These are phyloP conservation scores for Blastomyces parvus DNA, from an alignment of 2,329 filamentous ascomycete genomes.

Conservation along the genomic window DNA sequence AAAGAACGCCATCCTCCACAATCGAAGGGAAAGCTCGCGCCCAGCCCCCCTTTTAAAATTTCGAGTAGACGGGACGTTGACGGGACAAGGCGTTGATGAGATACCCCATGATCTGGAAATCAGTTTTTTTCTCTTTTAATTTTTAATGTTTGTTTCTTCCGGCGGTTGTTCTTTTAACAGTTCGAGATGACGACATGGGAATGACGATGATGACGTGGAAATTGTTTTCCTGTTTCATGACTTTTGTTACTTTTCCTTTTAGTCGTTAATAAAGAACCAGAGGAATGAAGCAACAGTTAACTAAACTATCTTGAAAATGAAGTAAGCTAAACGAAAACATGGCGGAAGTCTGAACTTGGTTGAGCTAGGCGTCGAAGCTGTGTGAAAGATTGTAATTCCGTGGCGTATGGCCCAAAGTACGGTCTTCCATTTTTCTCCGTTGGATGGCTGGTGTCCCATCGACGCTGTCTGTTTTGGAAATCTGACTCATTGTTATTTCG, in stretches of 20 bases:
- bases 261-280: background rate
- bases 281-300: background rate
- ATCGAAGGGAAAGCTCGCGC: background rate
- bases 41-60: slow-evolving; percentile 16
- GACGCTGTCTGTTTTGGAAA: no score
- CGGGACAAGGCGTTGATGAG: slow-evolving; percentile 36
- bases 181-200: background rate
- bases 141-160: slow-evolving; percentile 6
- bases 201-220: slow-evolving; percentile 2
- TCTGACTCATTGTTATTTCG: no score
- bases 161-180: background rate
- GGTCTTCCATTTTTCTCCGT: no score
- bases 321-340: no score
- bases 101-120: slow-evolving; percentile 28
- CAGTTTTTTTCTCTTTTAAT: slow-evolving; percentile 16
- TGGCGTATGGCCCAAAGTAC: no score
- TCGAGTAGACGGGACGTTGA: slow-evolving; percentile 27
- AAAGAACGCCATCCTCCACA: slow-evolving; percentile 15
- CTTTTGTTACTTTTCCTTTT: background rate
- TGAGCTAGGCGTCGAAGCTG: no score
- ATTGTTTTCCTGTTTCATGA: background rate
- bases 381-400: no score
- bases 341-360: background rate
- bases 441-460: no score
- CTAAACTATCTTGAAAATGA: no score